Evolutionary conservation across 305 asterid species (phyloP).

Genomic region (Nicotiana rustica): DNA sequence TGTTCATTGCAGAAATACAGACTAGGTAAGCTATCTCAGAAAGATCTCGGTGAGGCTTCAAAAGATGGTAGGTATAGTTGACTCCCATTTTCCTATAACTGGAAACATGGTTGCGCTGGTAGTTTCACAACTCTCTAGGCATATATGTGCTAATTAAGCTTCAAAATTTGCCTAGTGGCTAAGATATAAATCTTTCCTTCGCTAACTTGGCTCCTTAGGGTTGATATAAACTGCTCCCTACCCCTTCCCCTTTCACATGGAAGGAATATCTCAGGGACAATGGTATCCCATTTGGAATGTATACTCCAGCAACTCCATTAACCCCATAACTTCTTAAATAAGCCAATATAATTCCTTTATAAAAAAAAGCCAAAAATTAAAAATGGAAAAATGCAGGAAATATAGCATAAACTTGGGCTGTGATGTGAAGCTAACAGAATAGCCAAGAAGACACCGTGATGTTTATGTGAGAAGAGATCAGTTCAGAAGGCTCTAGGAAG

Average conservation of each 20-base stretch:
- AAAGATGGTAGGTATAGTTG: slow-evolving; percentile 72
- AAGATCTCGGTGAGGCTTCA: slow-evolving; percentile 71
- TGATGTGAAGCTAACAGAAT: slow-evolving; percentile 19
- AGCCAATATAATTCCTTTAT: neutral
- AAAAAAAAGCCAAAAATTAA: neutral
- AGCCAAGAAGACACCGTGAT: slow-evolving; percentile 11
- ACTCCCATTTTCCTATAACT: slow-evolving; percentile 35
- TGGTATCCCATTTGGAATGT: neutral
- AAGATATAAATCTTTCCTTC: slow-evolving; percentile 2
- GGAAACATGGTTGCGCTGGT: slow-evolving; percentile 24
- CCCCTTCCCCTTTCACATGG: neutral
- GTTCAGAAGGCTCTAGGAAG: slow-evolving; percentile 30
- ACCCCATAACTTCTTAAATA: neutral
- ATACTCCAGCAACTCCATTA: neutral
- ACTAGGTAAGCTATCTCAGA: slow-evolving; percentile 88
- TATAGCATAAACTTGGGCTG: slow-evolving; percentile 24
- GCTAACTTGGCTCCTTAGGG: slow-evolving; percentile 7
- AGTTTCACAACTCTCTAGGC: slow-evolving; percentile 21
- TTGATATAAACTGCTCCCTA: neutral
- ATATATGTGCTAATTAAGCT: neutral
- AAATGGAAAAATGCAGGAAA: slow-evolving; percentile 19
- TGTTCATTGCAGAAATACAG: slow-evolving; percentile 74
- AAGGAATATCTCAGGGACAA: neutral
- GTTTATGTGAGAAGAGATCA: slow-evolving; percentile 24
- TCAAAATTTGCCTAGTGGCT: slow-evolving; percentile 11